A percentile compares a stretch with the other conserved stretches of the same genome.
phyloP scores from a whole-genome alignment of 371 early-diverging fungal genomes.

The Batkoa obscura region DNA sequence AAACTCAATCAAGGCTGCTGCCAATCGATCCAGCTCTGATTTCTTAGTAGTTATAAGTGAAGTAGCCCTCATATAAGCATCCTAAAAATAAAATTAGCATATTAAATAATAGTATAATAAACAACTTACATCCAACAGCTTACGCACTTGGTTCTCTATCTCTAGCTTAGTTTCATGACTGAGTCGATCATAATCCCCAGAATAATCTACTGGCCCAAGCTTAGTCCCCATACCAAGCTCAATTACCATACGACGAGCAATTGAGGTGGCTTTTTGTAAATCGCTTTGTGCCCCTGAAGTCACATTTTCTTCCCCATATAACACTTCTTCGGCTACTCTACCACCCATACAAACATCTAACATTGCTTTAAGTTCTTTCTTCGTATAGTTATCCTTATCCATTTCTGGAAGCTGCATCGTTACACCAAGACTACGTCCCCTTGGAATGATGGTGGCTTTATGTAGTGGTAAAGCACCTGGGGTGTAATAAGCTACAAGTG shows the following conservation, averaged over 20 bases:
- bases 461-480: conserved; percentile 90
- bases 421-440: conserved; percentile 80
- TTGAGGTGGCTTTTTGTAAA: conserved; percentile 71
- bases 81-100: conserved; percentile 12
- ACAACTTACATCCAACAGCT: conserved; percentile 43
- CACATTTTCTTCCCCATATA: conserved; percentile 82
- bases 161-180: conserved; percentile 49
- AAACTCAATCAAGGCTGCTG: conserved; percentile 75
- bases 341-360: conserved; percentile 97
- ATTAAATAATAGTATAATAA: conserved; percentile 1
- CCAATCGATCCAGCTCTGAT: conserved; percentile 78
- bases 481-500: conserved; percentile 88
- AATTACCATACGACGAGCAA: conserved; percentile 85
- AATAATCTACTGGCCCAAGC: conserved; percentile 23
- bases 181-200: conserved; percentile 39
- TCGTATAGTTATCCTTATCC: conserved; percentile 71
- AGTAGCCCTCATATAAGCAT: conserved; percentile 38
- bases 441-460: conserved; percentile 96
- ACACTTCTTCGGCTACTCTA: conserved; percentile 84
- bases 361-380: conserved; percentile 67
- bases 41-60: conserved; percentile 46
- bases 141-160: conserved; percentile 71
- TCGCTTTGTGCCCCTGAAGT: conserved; percentile 89
- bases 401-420: conserved; percentile 88
- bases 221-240: conserved; percentile 88